Evolutionary conservation across 352 stramenopile genomes (phyloP), one percentile per base, ranked within the genome.

Genomic region (Globisporangium polare): DNA sequence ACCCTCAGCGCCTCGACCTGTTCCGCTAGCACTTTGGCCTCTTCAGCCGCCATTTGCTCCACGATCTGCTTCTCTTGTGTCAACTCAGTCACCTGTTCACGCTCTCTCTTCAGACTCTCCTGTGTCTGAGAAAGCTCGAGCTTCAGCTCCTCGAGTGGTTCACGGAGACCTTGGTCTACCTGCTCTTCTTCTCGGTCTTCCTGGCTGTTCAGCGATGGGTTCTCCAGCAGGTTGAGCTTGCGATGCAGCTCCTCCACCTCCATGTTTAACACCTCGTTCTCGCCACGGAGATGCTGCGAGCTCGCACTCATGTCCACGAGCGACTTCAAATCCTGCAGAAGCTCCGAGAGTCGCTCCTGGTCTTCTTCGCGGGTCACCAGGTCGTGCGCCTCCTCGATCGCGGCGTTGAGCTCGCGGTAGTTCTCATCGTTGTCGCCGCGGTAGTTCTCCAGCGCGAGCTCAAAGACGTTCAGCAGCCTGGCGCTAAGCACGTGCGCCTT

Each of bases 191-290:
- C 39, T n/a, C 39, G 9, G 58, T 49, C 18, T 35, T 52, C 59
- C n/a, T 55, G 58, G n/a, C 59, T 67, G 27, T 42, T 53, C 22
- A 35, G n/a, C 18, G 57, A 54, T 8, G 31, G 31, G 24, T 60
- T 58, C 12, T 39, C 52, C 6, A 58, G 45, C 15, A 58, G 27
- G n/a, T 49, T 58, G 42, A 74, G 9, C 7, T 67, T 68, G 24
- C 46, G 29, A 10, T 64, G 67, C 24, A 85, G 35, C 29, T 82
- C 70, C 41, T 84, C 68, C 3, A 80, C 55, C 20, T 76, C 72
- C 68, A 80, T 71, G 41, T 77, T 67, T n/a, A 81, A 58, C 31
- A 71, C 33, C 45, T 75, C 56, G 26, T 88, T 75, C 42, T 78
- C 74, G 18, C 79, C 67, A 6, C 67, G 29, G n/a, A 71, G 55